Percentiles rank a stretch among this genome's conserved stretches.
Conservation (phyloP, 2,329 filamentous ascomycete genomes). For the Diaporthe nobilis region DNA sequence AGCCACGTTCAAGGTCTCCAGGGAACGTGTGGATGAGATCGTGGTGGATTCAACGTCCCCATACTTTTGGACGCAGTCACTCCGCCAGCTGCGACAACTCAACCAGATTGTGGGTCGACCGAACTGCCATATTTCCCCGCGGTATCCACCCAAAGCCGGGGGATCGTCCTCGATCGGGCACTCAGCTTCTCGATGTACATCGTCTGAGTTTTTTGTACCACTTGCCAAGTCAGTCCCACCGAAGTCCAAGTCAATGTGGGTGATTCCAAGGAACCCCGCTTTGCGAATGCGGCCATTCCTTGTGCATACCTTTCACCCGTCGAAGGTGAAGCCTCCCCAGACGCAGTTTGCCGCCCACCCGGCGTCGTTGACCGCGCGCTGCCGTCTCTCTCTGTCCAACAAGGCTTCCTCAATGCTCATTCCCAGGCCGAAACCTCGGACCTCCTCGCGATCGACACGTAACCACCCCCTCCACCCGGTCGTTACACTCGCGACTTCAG, state of each 20-base stretch:
- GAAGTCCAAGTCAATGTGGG: background rate
- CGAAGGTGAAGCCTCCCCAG: conserved; percentile 66
- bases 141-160: conserved; percentile 30
- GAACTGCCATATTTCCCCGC: conserved; percentile 26
- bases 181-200: conserved; percentile 9
- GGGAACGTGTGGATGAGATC: background rate
- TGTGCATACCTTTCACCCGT: conserved; percentile 36
- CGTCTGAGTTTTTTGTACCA: conserved; percentile 10
- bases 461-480: conserved; percentile 67
- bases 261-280: background rate
- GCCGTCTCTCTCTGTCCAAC: conserved; percentile 55
- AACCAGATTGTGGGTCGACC: conserved; percentile 5
- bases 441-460: conserved; percentile 60
- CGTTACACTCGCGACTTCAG: conserved; percentile 42
- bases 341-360: conserved; percentile 63
- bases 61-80: conserved; percentile 13
- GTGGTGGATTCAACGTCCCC: background rate
- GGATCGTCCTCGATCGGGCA: conserved; percentile 17
- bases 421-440: conserved; percentile 55
- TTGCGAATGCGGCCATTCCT: background rate
- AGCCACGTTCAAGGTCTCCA: conserved; percentile 9
- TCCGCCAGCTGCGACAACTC: conserved; percentile 1
- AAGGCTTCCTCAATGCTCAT: conserved; percentile 62
- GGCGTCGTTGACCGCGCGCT: conserved; percentile 57
- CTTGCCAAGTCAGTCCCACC: conserved; percentile 24